Base-by-base conservation (phyloP, 1,284 basidiomycete genomes). In the Chalciporus sp. region DNA sequence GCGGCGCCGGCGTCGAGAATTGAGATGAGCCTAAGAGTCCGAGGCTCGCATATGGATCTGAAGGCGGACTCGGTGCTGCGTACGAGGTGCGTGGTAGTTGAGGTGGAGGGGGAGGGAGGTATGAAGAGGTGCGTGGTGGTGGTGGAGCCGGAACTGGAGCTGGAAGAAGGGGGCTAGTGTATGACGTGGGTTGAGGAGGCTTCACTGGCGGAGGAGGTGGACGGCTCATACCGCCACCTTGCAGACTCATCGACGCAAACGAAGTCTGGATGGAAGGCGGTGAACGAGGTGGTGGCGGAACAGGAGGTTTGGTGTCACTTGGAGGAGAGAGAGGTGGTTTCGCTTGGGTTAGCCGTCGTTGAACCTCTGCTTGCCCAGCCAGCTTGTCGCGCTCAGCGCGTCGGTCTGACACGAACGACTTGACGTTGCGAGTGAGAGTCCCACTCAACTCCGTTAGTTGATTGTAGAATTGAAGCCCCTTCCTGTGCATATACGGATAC, bases 401-500 rank as follows among this genome's bases (percentile, higher is more conserved):
- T 27, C 95, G 80, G 19, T 79, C 75, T 0, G 77, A 72, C 4
- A 92, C 76, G 62, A 89, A 97, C 0, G 76, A 71, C 47, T 79
- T 81, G 2, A 85, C 83, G 58, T 86, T 86, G 7, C 78, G 72
- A 49, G 79, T 76, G 7, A 98, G 78, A 8, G 78, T 80, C 0
- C 74, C 68, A 3, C 86, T 79, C 28, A 96, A 73, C 37, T 85
- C 84, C 1, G 79, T 81, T n/a, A 98, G 77, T 58, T 95, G 92
- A 6, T 77, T 78, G 70, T 98, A 98, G 72, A 97, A 99, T 46
- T 88, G 85, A 3, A 92, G 74, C 0, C 94, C 96, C 69, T 95
- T 95, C 17, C 87, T 92, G 50, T 41, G 14, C 16, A 23, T 29
- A 40, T 49, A 49, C n/a, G 12, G 9, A 44, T 47, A 20, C 37